Evolutionary conservation across 2,329 filamentous ascomycete species (phyloP), one percentile per base, ranked within the genome.

Genomic region (Aspergillus latus): DNA sequence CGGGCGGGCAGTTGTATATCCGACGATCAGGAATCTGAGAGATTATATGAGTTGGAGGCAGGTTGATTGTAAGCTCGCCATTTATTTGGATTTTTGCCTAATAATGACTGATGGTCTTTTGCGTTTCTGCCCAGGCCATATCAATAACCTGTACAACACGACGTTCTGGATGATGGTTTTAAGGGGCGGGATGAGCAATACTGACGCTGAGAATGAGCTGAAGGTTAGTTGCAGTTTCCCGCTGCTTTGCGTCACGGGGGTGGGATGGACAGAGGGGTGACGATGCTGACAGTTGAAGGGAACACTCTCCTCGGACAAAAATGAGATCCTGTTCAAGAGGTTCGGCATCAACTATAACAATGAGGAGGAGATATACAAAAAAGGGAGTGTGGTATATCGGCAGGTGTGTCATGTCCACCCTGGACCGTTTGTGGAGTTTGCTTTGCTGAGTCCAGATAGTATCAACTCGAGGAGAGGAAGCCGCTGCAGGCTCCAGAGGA

Each of bases 331-430:
- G 11, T 99, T 94, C 73, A 89, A 87, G 1, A 82, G 83, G 28
- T 97, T 96, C 72, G 84, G 87, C 2, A 92, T 97, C 70, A 99
- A 99, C 75, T 99, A 99, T 76, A 99, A 99, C 74, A 94, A 96
- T 64, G 94, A 99, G 73, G 85, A 86, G 0, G 91, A 95, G 61
- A 92, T 97, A 13, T 96, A 85, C 74, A 94, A 88, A 72, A 99
- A 97, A 72, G 94, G 94, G 4, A 97, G 90, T 63, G 88, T 97
- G 1, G 75, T 97, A 4, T 94, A 92, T 71, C 84, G 92, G 65
- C 89, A 94, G 71, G 88, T 89, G 75, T 49, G 54, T 37, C 56
- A 16, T n/a, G 40, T 26, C 7, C 29, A 16, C 1, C 8, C 32
- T 16, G 2, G 5, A 1, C 8, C 21, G 21, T 5, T n/a, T 26